These are phyloP conservation scores for Trypanosoma lewisi DNA, from an alignment of 208 protist species.

Conservation along the genomic window DNA sequence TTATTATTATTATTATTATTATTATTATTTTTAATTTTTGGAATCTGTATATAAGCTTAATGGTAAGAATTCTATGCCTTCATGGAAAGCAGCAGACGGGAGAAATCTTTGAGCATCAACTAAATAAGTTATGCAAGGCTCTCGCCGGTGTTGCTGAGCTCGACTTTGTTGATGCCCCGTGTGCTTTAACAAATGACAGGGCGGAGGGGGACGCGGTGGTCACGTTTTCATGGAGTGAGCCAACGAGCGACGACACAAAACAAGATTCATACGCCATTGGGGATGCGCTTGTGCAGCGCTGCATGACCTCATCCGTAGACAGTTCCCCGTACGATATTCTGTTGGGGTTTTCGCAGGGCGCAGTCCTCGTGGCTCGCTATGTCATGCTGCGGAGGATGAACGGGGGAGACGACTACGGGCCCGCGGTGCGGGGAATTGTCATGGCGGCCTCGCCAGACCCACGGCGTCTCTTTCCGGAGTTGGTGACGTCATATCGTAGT, in stretches of 20 bases:
- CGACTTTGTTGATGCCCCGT: slow-evolving; percentile 63
- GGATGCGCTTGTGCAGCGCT: slow-evolving; percentile 41
- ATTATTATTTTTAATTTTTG: slow-evolving; percentile 1
- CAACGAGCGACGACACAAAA: slow-evolving; percentile 7
- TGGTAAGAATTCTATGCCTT: slow-evolving; percentile 66
- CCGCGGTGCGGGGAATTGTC: slow-evolving; percentile 37
- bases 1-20: slow-evolving; percentile 13
- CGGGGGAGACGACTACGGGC: slow-evolving; percentile 21
- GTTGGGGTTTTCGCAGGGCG: slow-evolving; percentile 86
- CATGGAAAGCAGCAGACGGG: slow-evolving; percentile 78
- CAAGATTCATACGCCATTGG: slow-evolving; percentile 41
- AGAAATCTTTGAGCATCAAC: slow-evolving; percentile 83
- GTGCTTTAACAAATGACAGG: slow-evolving; percentile 35
- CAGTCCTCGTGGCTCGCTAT: slow-evolving; percentile 61
- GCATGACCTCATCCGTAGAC: slow-evolving; percentile 28
- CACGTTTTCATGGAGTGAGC: slow-evolving; percentile 59
- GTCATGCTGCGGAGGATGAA: slow-evolving; percentile 39
- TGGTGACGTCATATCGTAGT: slow-evolving; percentile 6
- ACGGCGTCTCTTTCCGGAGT: slow-evolving; percentile 37
- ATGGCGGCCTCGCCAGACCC: slow-evolving; percentile 72
- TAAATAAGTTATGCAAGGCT: slow-evolving; percentile 47
- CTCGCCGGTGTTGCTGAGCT: slow-evolving; percentile 44
- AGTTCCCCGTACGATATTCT: slow-evolving; percentile 43
- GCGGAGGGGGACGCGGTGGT: slow-evolving; percentile 40
- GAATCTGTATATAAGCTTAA: background rate